phyloP scores from a whole-genome alignment of 1,284 basidiomycete species.

The Moesziomyces antarcticus region DNA sequence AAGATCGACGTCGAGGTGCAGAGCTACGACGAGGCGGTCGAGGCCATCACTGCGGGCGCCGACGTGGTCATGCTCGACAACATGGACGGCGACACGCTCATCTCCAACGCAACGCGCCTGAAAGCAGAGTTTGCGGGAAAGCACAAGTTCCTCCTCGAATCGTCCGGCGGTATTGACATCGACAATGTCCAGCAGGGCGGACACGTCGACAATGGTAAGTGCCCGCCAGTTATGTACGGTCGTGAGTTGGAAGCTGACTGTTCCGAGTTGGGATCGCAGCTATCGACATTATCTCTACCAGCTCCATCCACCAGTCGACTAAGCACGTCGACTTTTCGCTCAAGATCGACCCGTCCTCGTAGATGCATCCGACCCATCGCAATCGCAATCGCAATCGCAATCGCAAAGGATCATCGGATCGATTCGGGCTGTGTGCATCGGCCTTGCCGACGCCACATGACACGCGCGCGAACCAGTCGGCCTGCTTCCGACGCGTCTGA shows the following conservation, averaged over 20 bases:
- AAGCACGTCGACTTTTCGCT: slow-evolving; percentile 66
- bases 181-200: slow-evolving; percentile 53
- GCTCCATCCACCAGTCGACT: slow-evolving; percentile 65
- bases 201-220: slow-evolving; percentile 53
- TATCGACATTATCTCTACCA: slow-evolving; percentile 65
- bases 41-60: slow-evolving; percentile 94
- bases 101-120: slow-evolving; percentile 51
- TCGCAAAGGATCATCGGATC: no score
- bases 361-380: neutral
- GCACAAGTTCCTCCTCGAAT: slow-evolving; percentile 61
- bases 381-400: no score
- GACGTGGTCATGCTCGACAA: slow-evolving; percentile 96
- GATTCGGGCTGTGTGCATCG: no score
- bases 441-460: no score
- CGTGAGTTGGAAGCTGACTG: neutral
- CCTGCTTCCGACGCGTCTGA: no score
- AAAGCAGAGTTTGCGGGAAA: slow-evolving; percentile 33
- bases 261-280: slow-evolving; percentile 11
- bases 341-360: slow-evolving; percentile 62
- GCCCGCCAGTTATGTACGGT: neutral
- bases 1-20: slow-evolving; percentile 95
- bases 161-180: slow-evolving; percentile 63
- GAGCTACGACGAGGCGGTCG: slow-evolving; percentile 87
- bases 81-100: slow-evolving; percentile 58
- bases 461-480: neutral